Evolutionary conservation across 2,329 filamentous ascomycete species (phyloP).

Genomic region (Diaporthe sp.): DNA sequence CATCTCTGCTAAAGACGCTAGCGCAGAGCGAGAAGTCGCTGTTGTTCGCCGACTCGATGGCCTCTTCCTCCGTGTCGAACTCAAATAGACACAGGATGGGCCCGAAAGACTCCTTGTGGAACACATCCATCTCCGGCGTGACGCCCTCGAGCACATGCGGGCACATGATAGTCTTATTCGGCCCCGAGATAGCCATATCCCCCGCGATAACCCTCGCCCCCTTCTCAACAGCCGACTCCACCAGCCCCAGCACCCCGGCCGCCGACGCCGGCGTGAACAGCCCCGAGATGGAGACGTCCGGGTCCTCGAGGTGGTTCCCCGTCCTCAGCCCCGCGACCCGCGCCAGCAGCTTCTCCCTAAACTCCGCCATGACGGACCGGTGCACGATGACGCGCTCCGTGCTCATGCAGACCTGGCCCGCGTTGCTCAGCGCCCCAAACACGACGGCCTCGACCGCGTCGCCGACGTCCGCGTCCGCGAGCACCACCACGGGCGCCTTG

Average conservation of each 20-base stretch:
- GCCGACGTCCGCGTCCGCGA: constrained; percentile 76
- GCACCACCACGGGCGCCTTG: constrained; percentile 76
- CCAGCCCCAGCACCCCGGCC: constrained; percentile 51
- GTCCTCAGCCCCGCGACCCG: constrained; percentile 45
- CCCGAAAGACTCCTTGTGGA: constrained; percentile 75
- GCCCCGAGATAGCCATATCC: constrained; percentile 50
- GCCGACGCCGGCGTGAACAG: constrained; percentile 46
- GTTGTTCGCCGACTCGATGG: constrained; percentile 75
- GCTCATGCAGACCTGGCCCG: constrained; percentile 78
- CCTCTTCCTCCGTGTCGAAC: constrained; percentile 73
- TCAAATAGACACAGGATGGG: constrained; percentile 73
- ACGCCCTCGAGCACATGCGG: constrained; percentile 73
- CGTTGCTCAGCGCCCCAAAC: constrained; percentile 72
- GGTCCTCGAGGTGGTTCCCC: constrained; percentile 47
- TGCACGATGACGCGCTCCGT: constrained; percentile 78
- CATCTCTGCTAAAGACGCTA: constrained; percentile 74
- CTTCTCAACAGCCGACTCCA: constrained; percentile 67
- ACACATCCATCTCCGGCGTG: constrained; percentile 75
- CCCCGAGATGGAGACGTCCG: constrained; percentile 46
- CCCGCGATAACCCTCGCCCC: constrained; percentile 72
- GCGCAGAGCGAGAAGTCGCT: constrained; percentile 77
- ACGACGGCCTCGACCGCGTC: constrained; percentile 71
- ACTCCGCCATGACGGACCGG: constrained; percentile 64
- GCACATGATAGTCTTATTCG: constrained; percentile 61
- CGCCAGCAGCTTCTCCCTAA: constrained; percentile 55